These are phyloP conservation scores for Lasiodiplodia hormozganensis DNA, from an alignment of 2,329 filamentous ascomycete genomes.

Conservation along the genomic window DNA sequence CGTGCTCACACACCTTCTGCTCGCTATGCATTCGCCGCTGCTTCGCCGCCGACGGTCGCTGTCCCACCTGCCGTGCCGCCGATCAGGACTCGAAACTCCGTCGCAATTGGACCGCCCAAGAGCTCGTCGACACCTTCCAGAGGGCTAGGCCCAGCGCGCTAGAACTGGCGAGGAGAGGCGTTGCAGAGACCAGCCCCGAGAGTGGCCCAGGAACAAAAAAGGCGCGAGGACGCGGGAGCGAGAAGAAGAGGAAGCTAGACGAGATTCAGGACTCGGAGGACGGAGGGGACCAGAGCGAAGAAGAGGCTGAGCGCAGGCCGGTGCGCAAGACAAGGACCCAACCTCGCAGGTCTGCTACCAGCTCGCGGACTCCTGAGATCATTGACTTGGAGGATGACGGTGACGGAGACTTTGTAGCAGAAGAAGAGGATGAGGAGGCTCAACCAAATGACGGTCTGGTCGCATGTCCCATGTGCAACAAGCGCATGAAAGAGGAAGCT, in stretches of 20 bases:
- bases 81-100: constrained; percentile 87
- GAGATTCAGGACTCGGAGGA: constrained; percentile 57
- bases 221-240: constrained; percentile 26
- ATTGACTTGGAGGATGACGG: constrained; percentile 34
- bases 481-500: constrained; percentile 77
- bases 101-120: constrained; percentile 83
- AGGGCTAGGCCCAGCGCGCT: constrained; percentile 69
- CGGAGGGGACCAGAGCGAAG: constrained; percentile 47
- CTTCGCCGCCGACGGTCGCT: constrained; percentile 82
- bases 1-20: constrained; percentile 95
- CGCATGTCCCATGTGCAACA: constrained; percentile 80
- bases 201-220: constrained; percentile 35
- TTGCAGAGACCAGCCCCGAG: constrained; percentile 32
- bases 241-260: constrained; percentile 57
- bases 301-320: constrained; percentile 57
- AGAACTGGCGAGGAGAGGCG: constrained; percentile 62
- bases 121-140: constrained; percentile 81
- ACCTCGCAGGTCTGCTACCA: constrained; percentile 38
- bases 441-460: constrained; percentile 74
- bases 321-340: constrained; percentile 50
- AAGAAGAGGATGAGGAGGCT: constrained; percentile 49
- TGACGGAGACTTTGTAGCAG: constrained; percentile 43
- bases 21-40: constrained; percentile 92
- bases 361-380: constrained; percentile 35
- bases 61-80: constrained; percentile 78